phyloP scores from a whole-genome alignment of 192 early-diverging fungal genomes.

The Gryganskiella cystojenkinii region DNA sequence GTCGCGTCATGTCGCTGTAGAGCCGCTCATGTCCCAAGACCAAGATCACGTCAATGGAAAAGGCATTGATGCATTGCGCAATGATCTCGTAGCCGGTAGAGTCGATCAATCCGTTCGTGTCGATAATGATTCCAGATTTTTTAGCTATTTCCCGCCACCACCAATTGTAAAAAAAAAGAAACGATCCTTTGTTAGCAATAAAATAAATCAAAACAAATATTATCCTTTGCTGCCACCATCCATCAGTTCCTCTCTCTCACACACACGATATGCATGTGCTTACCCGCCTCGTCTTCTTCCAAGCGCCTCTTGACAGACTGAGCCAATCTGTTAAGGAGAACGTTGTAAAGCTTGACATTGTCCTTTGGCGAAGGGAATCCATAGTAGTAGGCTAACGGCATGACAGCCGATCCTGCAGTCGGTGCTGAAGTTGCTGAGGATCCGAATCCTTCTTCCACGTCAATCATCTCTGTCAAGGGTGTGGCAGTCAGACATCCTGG shows the following conservation, averaged over 20 bases:
- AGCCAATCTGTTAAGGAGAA: constrained; percentile 72
- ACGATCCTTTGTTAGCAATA: not conserved
- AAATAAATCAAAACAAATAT: not conserved
- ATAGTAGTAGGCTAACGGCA: constrained; percentile 92
- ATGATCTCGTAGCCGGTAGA: constrained; percentile 78
- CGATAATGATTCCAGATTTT: constrained; percentile 84
- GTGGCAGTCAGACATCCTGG: constrained; percentile 89
- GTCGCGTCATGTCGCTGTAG: constrained; percentile 81
- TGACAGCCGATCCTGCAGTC: constrained; percentile 69
- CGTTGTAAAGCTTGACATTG: constrained; percentile 85
- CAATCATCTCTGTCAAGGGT: constrained; percentile 79
- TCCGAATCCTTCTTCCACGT: constrained; percentile 86
- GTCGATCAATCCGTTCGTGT: constrained; percentile 89
- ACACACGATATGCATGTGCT: too few species aligned
- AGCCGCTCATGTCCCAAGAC: constrained; percentile 95
- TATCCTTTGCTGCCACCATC: too few species aligned
- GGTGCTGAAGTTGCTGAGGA: constrained; percentile 75
- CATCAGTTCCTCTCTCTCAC: too few species aligned
- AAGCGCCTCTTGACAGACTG: constrained; percentile 70
- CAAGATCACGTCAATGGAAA: constrained; percentile 83
- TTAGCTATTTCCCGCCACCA: constrained; percentile 57
- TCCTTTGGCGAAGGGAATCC: constrained; percentile 81
- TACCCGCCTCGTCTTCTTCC: constrained; percentile 68
- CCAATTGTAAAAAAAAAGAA: not conserved
- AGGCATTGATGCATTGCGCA: constrained; percentile 74